Evolutionary conservation across 352 stramenopile genomes (phyloP), one percentile per base, ranked within the genome.

Genomic region (Blastocystis sp.): DNA sequence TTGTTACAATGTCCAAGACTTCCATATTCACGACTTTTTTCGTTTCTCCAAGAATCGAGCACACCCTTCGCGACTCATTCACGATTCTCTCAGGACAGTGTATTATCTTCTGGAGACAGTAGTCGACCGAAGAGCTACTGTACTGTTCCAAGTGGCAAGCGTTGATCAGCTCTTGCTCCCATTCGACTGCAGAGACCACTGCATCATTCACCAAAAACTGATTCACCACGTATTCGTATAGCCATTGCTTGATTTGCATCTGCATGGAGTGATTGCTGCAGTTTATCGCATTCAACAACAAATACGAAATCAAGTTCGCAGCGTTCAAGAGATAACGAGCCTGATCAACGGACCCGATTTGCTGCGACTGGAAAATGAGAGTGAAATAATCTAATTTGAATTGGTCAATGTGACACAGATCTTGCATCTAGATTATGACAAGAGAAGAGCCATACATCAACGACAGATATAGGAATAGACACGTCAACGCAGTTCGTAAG

Each of bases 361-460:
- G 50, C 45, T 53, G 37, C 9, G 47, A 39, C 8, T 68, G 45
- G 37, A 84, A 39, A 8, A 84, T 3, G 29, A 68, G 43, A 6
- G 29, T 26, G 6, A 84, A 7, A 18, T 69, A n/a, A 39, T 84
- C 73, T 11, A 3, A 29, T 2, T 59, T n/a, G 54, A n/a, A 53
- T 4, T 26, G 13, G 26, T n/a, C 11, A 63, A 43, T 45, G 29
- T 29, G 23, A 41, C 61, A 41, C 39, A 20, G 8, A 8, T 26
- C 8, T 39, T 80, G 70, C 47, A 43, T 80, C 70, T 80, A 75
- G 20, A 23, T 26, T 20, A 80, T 43, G 45, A 80, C 13, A 56
- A 79, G 18, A 29, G n/a, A 56, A 63, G 37, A n/a, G 13, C 2
- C 18, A 0, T n/a, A 68, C 7, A 66, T 20, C 47, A 68, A 84